Base-by-base conservation (phyloP, 805 yeast genomes). In the Gaillardinia entomophila region DNA sequence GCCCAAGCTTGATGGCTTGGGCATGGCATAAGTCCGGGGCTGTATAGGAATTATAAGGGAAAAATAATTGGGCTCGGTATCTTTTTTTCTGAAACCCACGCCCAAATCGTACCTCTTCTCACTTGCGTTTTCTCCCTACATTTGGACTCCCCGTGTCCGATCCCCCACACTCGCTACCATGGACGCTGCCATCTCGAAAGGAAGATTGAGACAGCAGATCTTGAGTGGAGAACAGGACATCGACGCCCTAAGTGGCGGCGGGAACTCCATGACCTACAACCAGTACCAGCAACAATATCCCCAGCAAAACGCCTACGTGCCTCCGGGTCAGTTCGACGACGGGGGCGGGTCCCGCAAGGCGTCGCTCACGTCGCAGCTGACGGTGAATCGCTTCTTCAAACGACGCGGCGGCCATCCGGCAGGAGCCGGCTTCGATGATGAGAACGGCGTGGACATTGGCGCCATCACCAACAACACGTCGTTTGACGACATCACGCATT, bases 401-500 rank as follows among this genome's bases (percentile, higher is more conserved):
- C 51, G 73, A 22, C 58, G 58, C 17, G 46, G 43, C 33, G 55
- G 42, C 19, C 47, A 43, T n/a, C 53, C 36, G 12, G 31, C 27
- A 26, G 55, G 49, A 12, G 54, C 44, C 4, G 51, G 49, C 14
- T 63, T 62, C 26, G 66, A 62, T 31, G 71, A 65, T 6, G 66
- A 62, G 4, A 25, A 36, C 5, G 68, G 67, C 14, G 62, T 57
- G 1, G 68, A 62, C 35, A 45, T 60, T 18, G 55, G 49, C 27
- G 59, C 57, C 23, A 37, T 60, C 23, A 51, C 64, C 4, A 57
- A 60, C 13, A 53, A 55, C 16, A 57, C 81, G 40, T 73, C 86
- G 0, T 79, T 80, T 41, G 76, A 74, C 40, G 89, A 83, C 46
- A 60, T 84, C 7, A 61, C 77, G 16, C 79, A 79, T 30, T 57